Percentiles rank a stretch among this genome's conserved stretches.
These are phyloP conservation scores for Cladophialophora chaetospira DNA, from an alignment of 2,329 filamentous ascomycete species.

Conservation along the genomic window DNA sequence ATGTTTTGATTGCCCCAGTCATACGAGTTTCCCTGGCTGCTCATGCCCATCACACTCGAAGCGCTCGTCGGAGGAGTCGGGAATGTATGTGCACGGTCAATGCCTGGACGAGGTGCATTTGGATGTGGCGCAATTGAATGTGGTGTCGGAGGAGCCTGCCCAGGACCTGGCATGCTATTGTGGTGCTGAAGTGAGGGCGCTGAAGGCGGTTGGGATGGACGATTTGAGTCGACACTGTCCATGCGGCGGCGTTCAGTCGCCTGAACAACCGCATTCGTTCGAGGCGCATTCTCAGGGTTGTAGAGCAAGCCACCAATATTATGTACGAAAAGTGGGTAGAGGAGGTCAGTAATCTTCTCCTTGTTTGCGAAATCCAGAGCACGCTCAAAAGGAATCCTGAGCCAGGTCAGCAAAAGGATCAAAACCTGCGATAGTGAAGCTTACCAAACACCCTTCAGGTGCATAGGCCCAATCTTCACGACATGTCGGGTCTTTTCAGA, in stretches of 20 bases:
- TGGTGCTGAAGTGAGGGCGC: conserved; percentile 64
- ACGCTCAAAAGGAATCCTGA: conserved; percentile 94
- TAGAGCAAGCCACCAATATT: conserved; percentile 94
- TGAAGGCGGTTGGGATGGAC: conserved; percentile 52
- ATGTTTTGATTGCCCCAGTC: conserved; percentile 73
- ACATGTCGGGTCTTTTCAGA: conserved; percentile 96
- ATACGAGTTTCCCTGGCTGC: conserved; percentile 71
- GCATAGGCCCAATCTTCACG: conserved; percentile 99
- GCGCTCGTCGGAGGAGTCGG: conserved; percentile 91
- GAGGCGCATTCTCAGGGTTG: conserved; percentile 83
- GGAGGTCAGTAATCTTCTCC: conserved; percentile 94
- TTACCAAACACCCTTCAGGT: conserved; percentile 95
- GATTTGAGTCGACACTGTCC: conserved; percentile 58
- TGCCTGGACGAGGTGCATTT: conserved; percentile 64
- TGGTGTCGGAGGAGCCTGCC: conserved; percentile 67
- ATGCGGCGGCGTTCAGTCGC: conserved; percentile 75
- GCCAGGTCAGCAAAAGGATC: conserved; percentile 17
- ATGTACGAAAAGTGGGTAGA: conserved; percentile 96
- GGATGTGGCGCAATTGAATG: conserved; percentile 63
- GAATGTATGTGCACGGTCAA: conserved; percentile 89
- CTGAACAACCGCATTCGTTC: conserved; percentile 84
- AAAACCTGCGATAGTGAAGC: conserved; percentile 38
- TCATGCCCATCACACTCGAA: conserved; percentile 81
- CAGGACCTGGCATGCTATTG: conserved; percentile 64
- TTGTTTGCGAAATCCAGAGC: conserved; percentile 99